phyloP scores from a whole-genome alignment of 2,329 filamentous ascomycete genomes.

The Alternaria viburni region DNA sequence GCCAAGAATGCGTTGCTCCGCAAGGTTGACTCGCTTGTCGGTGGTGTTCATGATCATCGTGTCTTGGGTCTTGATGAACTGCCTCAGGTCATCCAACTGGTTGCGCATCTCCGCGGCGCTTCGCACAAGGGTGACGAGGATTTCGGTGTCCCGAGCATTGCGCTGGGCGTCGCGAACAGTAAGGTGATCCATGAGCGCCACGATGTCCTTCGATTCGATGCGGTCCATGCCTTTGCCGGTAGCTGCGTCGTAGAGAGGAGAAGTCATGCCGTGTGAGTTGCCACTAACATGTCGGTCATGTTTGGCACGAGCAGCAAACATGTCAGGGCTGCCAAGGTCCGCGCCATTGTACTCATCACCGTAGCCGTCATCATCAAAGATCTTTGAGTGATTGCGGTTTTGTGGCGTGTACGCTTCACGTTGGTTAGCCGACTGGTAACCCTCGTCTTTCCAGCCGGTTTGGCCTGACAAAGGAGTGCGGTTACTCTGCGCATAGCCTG shows the following conservation, averaged over 20 bases:
- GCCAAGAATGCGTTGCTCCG: slow-evolving; percentile 79
- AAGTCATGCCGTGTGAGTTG: slow-evolving; percentile 88
- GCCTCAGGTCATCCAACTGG: slow-evolving; percentile 94
- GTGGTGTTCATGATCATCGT: slow-evolving; percentile 85
- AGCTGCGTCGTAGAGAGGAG: slow-evolving; percentile 87
- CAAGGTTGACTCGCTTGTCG: slow-evolving; percentile 86
- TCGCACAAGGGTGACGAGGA: slow-evolving; percentile 89
- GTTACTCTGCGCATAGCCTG: slow-evolving; percentile 38
- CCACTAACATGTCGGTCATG: slow-evolving; percentile 78
- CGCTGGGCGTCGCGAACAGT: slow-evolving; percentile 96
- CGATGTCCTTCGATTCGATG: slow-evolving; percentile 95
- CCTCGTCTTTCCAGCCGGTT: slow-evolving; percentile 75
- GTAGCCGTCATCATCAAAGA: slow-evolving; percentile 63
- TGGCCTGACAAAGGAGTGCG: slow-evolving; percentile 52
- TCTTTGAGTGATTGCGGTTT: slow-evolving; percentile 54
- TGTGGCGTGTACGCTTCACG: slow-evolving; percentile 58
- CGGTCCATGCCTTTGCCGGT: slow-evolving; percentile 87
- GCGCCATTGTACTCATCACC: slow-evolving; percentile 57
- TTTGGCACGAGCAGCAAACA: slow-evolving; percentile 51
- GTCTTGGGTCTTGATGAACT: slow-evolving; percentile 87
- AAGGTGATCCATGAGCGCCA: slow-evolving; percentile 97
- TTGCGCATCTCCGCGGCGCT: slow-evolving; percentile 97
- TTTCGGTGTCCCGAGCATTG: slow-evolving; percentile 95
- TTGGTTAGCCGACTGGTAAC: slow-evolving; percentile 82
- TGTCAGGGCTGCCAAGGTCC: slow-evolving; percentile 52